A percentile compares a stretch with the other conserved stretches of the same genome.
Conservation (phyloP, 176 grass and related monocot species). For the barley (Hordeum vulgare) region MorexV3_pseudomolecules_assembly NC_058523.1:494183467-494183966, state of each 20-base stretch:
- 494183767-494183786: neutral
- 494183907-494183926: neutral
- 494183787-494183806: neutral
- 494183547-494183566: conserved; percentile 87
- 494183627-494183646: neutral
- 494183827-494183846: neutral
- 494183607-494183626: neutral
- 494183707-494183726: neutral
- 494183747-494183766: neutral
- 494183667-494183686: conserved; percentile 12
- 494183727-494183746: neutral
- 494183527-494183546: conserved; percentile 60
- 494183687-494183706: neutral
- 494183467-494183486: conserved; percentile 69
- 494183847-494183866: neutral
- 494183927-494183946: neutral
- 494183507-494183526: conserved; percentile 54
- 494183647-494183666: conserved; percentile 2
- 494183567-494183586: conserved; percentile 49
- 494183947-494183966: neutral
- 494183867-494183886: neutral
- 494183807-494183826: neutral
- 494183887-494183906: neutral
- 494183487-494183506: conserved; percentile 53
- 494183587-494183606: conserved; percentile 3